Percentiles rank a stretch among this genome's conserved stretches.
phyloP scores from a whole-genome alignment of 768 basidiomycete genomes.

The Cyclocybe cylindracea region DNA sequence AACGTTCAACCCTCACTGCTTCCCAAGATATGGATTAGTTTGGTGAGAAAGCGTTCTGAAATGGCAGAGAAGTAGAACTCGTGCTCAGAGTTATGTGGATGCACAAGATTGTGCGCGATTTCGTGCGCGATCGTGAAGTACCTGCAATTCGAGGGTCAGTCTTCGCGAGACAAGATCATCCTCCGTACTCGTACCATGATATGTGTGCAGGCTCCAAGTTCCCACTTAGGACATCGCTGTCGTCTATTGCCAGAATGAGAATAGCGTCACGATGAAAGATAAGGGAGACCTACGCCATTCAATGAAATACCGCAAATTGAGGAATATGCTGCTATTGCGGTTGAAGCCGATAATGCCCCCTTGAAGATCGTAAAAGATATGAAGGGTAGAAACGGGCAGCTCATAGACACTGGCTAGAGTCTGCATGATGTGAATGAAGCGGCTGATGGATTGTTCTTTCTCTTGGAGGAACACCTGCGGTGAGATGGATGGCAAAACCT shows the following conservation, averaged over 20 bases:
- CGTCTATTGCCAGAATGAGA: slow-evolving; percentile 51
- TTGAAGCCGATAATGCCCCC: slow-evolving; percentile 95
- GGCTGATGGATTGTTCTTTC: slow-evolving; percentile 59
- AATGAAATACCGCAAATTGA: slow-evolving; percentile 85
- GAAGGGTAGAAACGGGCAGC: slow-evolving; percentile 71
- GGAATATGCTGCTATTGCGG: slow-evolving; percentile 80
- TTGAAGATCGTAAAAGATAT: slow-evolving; percentile 82
- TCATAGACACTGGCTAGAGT: slow-evolving; percentile 72
- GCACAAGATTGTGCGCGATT: slow-evolving; percentile 88
- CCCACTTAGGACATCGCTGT: slow-evolving; percentile 60
- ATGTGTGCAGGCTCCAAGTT: slow-evolving; percentile 65
- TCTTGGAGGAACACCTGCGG: slow-evolving; percentile 45
- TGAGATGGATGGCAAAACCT: slow-evolving; percentile 56
- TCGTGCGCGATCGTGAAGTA: slow-evolving; percentile 93
- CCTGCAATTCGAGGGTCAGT: slow-evolving; percentile 38
- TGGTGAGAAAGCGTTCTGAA: slow-evolving; percentile 64
- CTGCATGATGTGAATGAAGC: slow-evolving; percentile 72
- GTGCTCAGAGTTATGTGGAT: slow-evolving; percentile 87
- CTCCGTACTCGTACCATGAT: slow-evolving; percentile 59
- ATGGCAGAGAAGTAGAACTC: slow-evolving; percentile 95
- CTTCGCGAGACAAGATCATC: neutral
- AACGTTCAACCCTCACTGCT: slow-evolving; percentile 2
- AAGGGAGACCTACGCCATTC: slow-evolving; percentile 74
- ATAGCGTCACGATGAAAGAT: neutral
- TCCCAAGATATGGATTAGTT: slow-evolving; percentile 34